Percentiles rank a stretch among this genome's conserved stretches.
Evolutionary conservation across 768 basidiomycete species (phyloP).

Genomic region (Boletus pseudopeckii): DNA sequence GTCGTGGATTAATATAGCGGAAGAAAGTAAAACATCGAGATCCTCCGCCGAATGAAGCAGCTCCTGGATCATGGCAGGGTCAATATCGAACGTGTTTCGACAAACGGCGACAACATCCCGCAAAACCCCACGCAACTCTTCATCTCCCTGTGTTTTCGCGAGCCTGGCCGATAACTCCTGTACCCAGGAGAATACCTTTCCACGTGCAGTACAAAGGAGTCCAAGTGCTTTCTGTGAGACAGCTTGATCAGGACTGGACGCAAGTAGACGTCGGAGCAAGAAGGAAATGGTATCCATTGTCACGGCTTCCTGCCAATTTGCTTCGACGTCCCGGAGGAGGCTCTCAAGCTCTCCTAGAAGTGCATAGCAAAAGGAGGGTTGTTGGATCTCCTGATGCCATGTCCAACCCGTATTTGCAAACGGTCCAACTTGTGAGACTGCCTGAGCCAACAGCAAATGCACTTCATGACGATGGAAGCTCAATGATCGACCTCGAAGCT

Average conservation of each 20-base stretch:
- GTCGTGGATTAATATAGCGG: constrained; percentile 25
- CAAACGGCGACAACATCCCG: constrained; percentile 40
- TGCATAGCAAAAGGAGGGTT: constrained; percentile 31
- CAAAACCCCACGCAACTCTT: constrained; percentile 24
- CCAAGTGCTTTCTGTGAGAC: constrained; percentile 19
- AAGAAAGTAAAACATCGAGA: constrained; percentile 21
- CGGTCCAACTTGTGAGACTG: constrained; percentile 42
- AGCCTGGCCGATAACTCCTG: constrained; percentile 27
- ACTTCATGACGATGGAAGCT: constrained; percentile 40
- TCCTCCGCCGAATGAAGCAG: constrained; percentile 24
- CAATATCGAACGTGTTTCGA: constrained; percentile 32
- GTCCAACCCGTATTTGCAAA: constrained; percentile 11
- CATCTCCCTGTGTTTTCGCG: constrained; percentile 5
- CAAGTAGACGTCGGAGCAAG: constrained; percentile 37
- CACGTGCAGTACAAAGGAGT: constrained; percentile 33
- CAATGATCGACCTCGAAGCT: constrained; percentile 38
- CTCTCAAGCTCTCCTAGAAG: constrained; percentile 36
- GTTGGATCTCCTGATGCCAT: constrained; percentile 41
- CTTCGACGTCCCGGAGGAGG: constrained; percentile 34
- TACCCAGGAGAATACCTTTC: constrained; percentile 37
- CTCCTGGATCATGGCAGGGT: not conserved
- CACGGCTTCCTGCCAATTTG: constrained; percentile 39
- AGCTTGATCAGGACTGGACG: constrained; percentile 13
- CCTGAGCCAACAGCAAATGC: constrained; percentile 41
- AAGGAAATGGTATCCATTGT: constrained; percentile 33